Evolutionary conservation across 805 yeast genomes (phyloP).

Genomic region (Teunomyces aglyptinius): DNA sequence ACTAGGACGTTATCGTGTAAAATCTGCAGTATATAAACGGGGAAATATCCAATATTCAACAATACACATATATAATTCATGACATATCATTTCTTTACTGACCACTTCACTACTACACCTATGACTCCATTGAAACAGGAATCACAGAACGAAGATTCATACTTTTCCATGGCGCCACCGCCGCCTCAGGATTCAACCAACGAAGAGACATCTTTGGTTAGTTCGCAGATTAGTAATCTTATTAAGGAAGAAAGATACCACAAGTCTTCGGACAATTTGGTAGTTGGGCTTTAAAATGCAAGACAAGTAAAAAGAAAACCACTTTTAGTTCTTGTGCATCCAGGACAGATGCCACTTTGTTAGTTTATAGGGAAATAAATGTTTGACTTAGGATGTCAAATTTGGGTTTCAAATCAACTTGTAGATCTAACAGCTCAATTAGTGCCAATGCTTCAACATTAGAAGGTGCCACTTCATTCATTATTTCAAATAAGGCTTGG

Average conservation of each 20-base stretch:
- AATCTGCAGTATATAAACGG: conserved; percentile 2
- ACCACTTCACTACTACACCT: conserved; percentile 14
- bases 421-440: conserved; percentile 5
- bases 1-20: background rate
- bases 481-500: conserved; percentile 41
- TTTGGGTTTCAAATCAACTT: background rate
- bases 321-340: background rate
- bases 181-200: conserved; percentile 5
- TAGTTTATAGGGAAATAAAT: conserved; percentile 6
- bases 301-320: background rate
- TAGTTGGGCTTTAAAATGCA: background rate
- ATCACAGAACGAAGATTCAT: conserved; percentile 5
- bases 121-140: conserved; percentile 13
- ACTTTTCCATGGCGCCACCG: conserved; percentile 7
- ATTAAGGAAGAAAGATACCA: conserved; percentile 22
- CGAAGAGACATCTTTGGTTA: conserved; percentile 7
- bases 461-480: conserved; percentile 19
- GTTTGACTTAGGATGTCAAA: conserved; percentile 5
- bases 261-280: conserved; percentile 25
- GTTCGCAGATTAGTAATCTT: conserved; percentile 12
- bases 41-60: background rate
- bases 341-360: background rate
- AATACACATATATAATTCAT: background rate
- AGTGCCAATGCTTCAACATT: background rate
- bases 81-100: conserved; percentile 13